Conservation (phyloP, 805 yeast genomes). For the Monosporozyma yasuniensis region DNA sequence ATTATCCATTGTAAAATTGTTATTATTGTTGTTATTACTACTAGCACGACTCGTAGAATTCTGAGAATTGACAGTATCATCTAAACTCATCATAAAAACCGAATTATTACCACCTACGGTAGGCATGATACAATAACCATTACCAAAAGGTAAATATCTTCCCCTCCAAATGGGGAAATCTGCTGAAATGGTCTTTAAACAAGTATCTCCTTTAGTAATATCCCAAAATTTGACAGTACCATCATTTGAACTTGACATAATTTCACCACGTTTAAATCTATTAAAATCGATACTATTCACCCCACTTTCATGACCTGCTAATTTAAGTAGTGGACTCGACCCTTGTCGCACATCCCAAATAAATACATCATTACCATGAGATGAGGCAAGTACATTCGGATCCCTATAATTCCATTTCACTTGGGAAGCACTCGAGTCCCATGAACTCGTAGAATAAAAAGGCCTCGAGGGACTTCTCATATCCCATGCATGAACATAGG, state of each 20-base stretch:
- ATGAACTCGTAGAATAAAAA: slow-evolving; percentile 74
- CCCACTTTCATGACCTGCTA: slow-evolving; percentile 74
- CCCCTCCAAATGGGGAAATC: slow-evolving; percentile 87
- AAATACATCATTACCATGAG: slow-evolving; percentile 73
- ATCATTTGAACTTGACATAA: slow-evolving; percentile 84
- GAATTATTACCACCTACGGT: slow-evolving; percentile 69
- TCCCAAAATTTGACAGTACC: slow-evolving; percentile 80
- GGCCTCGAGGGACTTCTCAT: slow-evolving; percentile 72
- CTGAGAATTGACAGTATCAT: slow-evolving; percentile 5
- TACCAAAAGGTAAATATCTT: slow-evolving; percentile 80
- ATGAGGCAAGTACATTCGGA: slow-evolving; percentile 69
- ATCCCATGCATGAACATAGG: slow-evolving; percentile 86
- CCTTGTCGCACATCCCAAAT: slow-evolving; percentile 89
- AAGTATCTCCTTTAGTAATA: slow-evolving; percentile 36
- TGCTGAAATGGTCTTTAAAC: slow-evolving; percentile 54
- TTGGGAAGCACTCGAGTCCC: slow-evolving; percentile 91
- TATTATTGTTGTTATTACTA: slow-evolving; percentile 8
- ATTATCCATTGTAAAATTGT: neutral
- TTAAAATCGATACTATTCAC: slow-evolving; percentile 86
- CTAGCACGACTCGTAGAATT: slow-evolving; percentile 2
- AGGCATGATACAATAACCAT: slow-evolving; percentile 84
- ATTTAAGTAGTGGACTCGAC: slow-evolving; percentile 57
- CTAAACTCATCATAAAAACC: slow-evolving; percentile 30
- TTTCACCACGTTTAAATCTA: slow-evolving; percentile 44
- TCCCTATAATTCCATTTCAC: slow-evolving; percentile 85